Evolutionary conservation across 257 asterid genomes (phyloP).

Genomic region (Solanum clarkiae): DNA sequence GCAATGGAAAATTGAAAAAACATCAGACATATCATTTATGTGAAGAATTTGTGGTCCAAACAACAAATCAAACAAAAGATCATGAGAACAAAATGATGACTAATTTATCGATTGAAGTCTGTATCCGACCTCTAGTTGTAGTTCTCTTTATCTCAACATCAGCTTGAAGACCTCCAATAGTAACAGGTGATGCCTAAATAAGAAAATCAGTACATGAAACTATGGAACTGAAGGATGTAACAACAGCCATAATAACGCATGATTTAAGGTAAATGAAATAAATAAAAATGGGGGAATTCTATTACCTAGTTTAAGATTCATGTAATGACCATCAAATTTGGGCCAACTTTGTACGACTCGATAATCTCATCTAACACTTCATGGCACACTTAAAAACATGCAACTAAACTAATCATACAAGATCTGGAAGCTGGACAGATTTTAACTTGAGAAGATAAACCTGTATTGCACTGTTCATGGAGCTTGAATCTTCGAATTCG

Average conservation of each 20-base stretch:
- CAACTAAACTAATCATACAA: not conserved
- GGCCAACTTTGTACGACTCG: not conserved
- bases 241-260: not conserved
- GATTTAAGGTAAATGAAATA: not conserved
- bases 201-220: not conserved
- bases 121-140: slow-evolving; percentile 50
- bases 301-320: too few species aligned
- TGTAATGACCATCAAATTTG: not conserved
- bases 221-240: not conserved
- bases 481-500: not conserved
- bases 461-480: slow-evolving; percentile 3
- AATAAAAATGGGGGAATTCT: not conserved
- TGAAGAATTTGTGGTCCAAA: not conserved
- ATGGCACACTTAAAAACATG: not conserved
- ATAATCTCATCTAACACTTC: not conserved
- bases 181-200: slow-evolving; percentile 60
- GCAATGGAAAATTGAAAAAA: not conserved
- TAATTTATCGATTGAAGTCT: not conserved
- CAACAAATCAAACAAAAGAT: too few species aligned
- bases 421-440: not conserved
- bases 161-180: slow-evolving; percentile 52
- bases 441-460: not conserved
- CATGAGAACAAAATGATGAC: not conserved
- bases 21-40: not conserved
- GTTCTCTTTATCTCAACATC: slow-evolving; percentile 71